Base-by-base conservation (phyloP, 1,284 basidiomycete species). In the Cutaneotrichosporon mucoides region DNA sequence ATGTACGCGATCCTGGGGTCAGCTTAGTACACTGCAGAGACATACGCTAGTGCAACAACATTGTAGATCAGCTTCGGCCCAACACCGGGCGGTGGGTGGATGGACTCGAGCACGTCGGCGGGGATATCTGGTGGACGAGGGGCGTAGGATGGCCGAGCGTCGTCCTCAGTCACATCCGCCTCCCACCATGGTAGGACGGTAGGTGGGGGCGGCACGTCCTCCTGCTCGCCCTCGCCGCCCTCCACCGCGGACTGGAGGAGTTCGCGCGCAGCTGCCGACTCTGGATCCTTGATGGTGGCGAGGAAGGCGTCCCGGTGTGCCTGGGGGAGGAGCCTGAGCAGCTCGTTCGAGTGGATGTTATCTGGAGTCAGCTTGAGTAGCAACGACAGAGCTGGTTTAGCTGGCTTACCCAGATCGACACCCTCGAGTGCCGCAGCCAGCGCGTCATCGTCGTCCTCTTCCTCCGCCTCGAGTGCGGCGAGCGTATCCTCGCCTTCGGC, bases 261-360 rank as follows among this genome's bases (percentile, higher is more conserved):
- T 12, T 62, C 67, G 56, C 66, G 68, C 0, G 73, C 65, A 13
- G 62, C 67, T 3, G 67, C 67, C 6, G 71, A 73, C 0, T 76
- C 70, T 1, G 76, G 75, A 55, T 77, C 62, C 24, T 63, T 59
- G 1, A 79, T 45, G 5, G 72, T 66, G 3, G 66, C 59, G 36
- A 79, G 57, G 59, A 79, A 79, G 1, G 67, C 66, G 37, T 76
- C 71, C 36, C 76, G 67, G 56, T 77, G 75, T 4, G 61, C 44
- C 12, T 64, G 67, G 0, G 77, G 77, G 13, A 79, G 56, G 12
- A 75, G 69, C 40, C 72, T 68, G 58, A 79, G 70, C 0, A 79
- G 65, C 41, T 68, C 63, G 58, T 77, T 76, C n/a, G 72, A 68
- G 46, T 76, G 73, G 55, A 79, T 67, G 5, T 57, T 53, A 43